Evolutionary conservation across 2,329 filamentous ascomycete genomes (phyloP).

Genomic region (Rutstroemia sp.): DNA sequence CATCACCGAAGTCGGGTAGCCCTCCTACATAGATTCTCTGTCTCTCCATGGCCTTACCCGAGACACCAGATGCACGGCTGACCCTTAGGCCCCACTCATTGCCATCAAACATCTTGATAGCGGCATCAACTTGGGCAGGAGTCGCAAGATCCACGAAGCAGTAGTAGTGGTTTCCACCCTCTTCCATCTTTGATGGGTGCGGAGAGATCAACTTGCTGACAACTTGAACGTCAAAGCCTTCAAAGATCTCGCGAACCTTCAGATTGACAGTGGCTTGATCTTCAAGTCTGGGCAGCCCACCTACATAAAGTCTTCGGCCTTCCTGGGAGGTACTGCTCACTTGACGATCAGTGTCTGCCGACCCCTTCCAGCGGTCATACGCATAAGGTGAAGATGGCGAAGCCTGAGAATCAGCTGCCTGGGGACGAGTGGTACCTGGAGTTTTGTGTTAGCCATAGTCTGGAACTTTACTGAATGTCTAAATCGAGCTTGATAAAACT

Average conservation of each 20-base stretch:
- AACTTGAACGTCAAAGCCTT: conserved; percentile 36
- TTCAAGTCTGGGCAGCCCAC: conserved; percentile 42
- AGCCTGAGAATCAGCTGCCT: background rate
- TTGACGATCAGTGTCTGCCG: conserved; percentile 14
- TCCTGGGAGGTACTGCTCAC: conserved; percentile 23
- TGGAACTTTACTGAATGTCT: background rate
- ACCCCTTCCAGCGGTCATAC: conserved; percentile 21
- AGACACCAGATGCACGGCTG: conserved; percentile 10
- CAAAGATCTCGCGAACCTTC: conserved; percentile 41
- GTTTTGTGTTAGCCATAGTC: background rate
- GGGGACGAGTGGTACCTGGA: conserved; percentile 2
- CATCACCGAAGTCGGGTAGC: conserved; percentile 41
- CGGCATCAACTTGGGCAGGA: conserved; percentile 44
- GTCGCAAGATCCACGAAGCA: conserved; percentile 58
- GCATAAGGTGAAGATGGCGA: conserved; percentile 5
- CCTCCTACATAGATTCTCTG: conserved; percentile 44
- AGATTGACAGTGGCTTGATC: conserved; percentile 40
- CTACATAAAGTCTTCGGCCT: conserved; percentile 41
- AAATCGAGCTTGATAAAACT: background rate
- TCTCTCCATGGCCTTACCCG: conserved; percentile 26
- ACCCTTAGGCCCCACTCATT: conserved; percentile 19
- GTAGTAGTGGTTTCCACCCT: conserved; percentile 51
- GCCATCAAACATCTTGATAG: conserved; percentile 36
- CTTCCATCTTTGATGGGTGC: conserved; percentile 45
- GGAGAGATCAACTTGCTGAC: conserved; percentile 43